These are phyloP conservation scores for Sporothrix schenckii DNA, from an alignment of 2,329 filamentous ascomycete species.

Conservation along the genomic window DNA sequence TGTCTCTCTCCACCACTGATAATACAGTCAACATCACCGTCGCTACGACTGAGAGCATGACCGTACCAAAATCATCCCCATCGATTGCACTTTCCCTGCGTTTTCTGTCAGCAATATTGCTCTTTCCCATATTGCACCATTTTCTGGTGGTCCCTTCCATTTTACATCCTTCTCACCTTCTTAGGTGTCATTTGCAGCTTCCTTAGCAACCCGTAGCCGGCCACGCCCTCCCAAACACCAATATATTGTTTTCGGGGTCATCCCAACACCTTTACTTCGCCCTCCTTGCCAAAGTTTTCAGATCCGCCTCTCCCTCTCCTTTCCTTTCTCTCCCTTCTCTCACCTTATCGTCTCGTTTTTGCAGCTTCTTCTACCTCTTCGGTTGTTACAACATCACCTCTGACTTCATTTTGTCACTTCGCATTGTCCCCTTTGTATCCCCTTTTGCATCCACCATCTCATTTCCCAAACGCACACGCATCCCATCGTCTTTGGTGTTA, in stretches of 20 bases:
- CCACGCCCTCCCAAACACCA: slow-evolving; percentile 7
- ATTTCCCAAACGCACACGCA: slow-evolving; percentile 1
- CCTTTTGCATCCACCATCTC: slow-evolving; percentile 30
- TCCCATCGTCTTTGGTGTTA: slow-evolving; percentile 21
- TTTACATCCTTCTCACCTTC: background rate
- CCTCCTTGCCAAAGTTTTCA: background rate
- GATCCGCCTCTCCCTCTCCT: background rate
- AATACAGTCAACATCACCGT: background rate
- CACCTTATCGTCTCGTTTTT: background rate
- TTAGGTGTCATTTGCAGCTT: background rate
- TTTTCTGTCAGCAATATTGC: background rate
- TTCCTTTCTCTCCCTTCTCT: background rate
- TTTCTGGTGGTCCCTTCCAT: slow-evolving; percentile 14
- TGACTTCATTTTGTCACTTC: slow-evolving; percentile 19
- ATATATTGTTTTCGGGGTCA: background rate
- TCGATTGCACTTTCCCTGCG: slow-evolving; percentile 15
- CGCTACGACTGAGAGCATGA: background rate
- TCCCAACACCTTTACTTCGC: background rate
- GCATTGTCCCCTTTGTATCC: slow-evolving; percentile 30
- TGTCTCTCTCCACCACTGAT: background rate
- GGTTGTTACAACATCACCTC: slow-evolving; percentile 35
- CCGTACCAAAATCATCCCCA: background rate
- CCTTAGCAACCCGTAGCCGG: background rate
- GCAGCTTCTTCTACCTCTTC: slow-evolving; percentile 34
- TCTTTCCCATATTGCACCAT: background rate